phyloP scores from a whole-genome alignment of 768 basidiomycete genomes.

The Mycena filopes region DNA sequence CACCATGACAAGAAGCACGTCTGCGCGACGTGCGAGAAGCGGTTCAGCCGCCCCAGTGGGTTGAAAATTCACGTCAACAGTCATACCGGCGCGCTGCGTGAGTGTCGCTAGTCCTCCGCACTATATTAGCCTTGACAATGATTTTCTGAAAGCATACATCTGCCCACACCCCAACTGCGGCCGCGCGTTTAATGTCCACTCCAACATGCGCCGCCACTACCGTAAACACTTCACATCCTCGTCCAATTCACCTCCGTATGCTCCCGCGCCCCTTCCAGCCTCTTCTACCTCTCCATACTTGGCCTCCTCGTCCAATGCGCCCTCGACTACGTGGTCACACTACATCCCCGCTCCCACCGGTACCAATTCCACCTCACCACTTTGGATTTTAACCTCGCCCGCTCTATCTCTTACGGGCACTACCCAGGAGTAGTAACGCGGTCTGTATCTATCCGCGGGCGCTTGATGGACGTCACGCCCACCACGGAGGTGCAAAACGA shows the following conservation, averaged over 20 bases:
- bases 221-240: conserved; percentile 60
- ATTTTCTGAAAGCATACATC: conserved; percentile 59
- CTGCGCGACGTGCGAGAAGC: conserved; percentile 65
- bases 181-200: conserved; percentile 84
- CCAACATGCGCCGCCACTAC: conserved; percentile 85
- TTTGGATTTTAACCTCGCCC: too few species aligned
- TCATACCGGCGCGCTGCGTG: conserved; percentile 78
- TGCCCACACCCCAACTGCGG: conserved; percentile 82
- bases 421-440: not conserved
- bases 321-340: too few species aligned
- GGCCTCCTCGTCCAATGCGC: too few species aligned
- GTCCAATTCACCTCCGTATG: too few species aligned
- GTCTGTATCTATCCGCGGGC: not conserved
- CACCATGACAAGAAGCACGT: conserved; percentile 57
- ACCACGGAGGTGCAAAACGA: too few species aligned
- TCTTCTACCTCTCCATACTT: not conserved
- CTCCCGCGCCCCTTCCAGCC: too few species aligned
- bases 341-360: too few species aligned
- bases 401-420: too few species aligned
- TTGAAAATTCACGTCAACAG: conserved; percentile 74
- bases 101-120: conserved; percentile 38
- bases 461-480: not conserved
- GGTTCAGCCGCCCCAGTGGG: conserved; percentile 76
- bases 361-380: too few species aligned
- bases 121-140: not conserved